These are phyloP conservation scores for Leonotis leonurus DNA, from an alignment of 257 asterid genomes.

Conservation along the genomic window DNA sequence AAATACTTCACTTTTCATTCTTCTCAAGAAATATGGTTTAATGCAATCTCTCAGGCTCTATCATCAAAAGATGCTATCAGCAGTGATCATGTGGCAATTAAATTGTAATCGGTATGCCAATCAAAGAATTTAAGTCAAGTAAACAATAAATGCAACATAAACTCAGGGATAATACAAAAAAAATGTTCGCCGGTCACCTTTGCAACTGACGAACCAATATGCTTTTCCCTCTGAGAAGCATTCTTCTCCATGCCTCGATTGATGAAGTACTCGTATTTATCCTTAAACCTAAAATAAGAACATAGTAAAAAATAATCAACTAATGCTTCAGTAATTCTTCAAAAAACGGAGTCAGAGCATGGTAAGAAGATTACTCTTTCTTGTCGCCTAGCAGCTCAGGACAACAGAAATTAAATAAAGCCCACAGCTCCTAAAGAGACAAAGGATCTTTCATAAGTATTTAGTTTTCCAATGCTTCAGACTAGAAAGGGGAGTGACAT, in stretches of 20 bases:
- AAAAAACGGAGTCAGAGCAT: conserved; percentile 2
- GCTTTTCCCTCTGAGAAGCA: conserved; percentile 91
- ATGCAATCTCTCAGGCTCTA: conserved; percentile 82
- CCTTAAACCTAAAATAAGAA: conserved; percentile 58
- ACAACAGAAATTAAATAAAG: conserved; percentile 80
- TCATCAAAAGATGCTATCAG: conserved; percentile 17
- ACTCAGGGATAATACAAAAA: not conserved
- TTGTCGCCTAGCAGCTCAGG: conserved; percentile 89
- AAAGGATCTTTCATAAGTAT: not conserved
- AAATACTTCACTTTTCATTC: conserved; percentile 88
- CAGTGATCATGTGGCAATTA: conserved; percentile 10
- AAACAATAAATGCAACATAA: conserved; percentile 3
- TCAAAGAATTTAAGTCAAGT: conserved; percentile 1
- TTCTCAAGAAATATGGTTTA: conserved; percentile 86
- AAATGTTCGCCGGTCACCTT: conserved; percentile 64
- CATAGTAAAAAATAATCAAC: not conserved
- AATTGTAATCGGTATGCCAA: conserved; percentile 5
- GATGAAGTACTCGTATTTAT: conserved; percentile 66
- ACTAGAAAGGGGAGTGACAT: not conserved
- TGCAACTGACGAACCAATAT: conserved; percentile 78
- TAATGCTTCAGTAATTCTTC: conserved; percentile 5
- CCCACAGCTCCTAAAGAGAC: conserved; percentile 77
- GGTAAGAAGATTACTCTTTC: conserved; percentile 48
- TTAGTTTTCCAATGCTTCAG: not conserved
- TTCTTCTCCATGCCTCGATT: conserved; percentile 84